Conservation (phyloP, 768 basidiomycete genomes). For the Russula ochroleuca region DNA sequence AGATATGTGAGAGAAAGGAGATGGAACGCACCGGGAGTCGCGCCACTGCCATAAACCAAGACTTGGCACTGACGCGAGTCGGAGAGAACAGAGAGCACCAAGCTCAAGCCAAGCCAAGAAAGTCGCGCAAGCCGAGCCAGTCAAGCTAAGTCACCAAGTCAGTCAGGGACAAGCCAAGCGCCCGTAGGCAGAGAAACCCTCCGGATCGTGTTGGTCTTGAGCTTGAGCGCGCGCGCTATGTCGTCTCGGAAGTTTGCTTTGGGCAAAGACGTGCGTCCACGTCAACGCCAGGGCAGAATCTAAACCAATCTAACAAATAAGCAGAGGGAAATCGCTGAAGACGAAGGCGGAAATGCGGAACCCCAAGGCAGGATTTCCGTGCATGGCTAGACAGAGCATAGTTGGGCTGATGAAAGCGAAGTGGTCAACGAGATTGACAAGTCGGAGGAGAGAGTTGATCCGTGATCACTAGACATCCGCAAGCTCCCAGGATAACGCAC, state of each 20-base stretch:
- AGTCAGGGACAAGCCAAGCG: slow-evolving; percentile 7
- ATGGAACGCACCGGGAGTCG: neutral
- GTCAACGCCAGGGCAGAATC: neutral
- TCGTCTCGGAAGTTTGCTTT: neutral
- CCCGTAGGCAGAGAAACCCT: slow-evolving; percentile 6
- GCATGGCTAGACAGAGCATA: neutral
- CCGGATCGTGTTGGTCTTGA: neutral
- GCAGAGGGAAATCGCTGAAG: neutral
- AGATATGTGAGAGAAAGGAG: too few species aligned
- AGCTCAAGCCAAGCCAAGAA: neutral
- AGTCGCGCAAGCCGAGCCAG: too few species aligned
- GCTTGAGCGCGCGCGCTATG: neutral
- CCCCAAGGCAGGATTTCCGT: neutral
- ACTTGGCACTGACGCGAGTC: too few species aligned
- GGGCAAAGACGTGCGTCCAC: slow-evolving; percentile 20
- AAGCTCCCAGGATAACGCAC: neutral
- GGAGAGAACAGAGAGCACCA: neutral
- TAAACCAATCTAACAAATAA: neutral
- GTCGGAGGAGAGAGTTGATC: neutral
- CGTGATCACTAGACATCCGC: neutral
- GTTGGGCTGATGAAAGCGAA: neutral
- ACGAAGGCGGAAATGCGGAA: neutral
- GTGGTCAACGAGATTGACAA: neutral
- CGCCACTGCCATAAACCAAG: too few species aligned
- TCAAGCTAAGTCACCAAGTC: neutral